Conservation (phyloP, 176 grass and related monocot species). For the Bonia amplexicaulis region DNA sequence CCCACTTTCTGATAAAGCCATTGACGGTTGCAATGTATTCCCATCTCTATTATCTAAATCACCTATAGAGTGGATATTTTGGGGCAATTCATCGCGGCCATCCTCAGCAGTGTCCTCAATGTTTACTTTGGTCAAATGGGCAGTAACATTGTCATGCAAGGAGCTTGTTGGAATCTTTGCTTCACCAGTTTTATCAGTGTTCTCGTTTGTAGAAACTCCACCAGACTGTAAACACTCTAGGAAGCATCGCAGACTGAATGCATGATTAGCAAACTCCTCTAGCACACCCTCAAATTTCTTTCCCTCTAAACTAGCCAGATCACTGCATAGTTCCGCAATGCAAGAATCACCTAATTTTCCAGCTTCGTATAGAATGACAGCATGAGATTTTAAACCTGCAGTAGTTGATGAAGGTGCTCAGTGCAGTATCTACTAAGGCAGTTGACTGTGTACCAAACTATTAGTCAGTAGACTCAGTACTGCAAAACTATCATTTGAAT, state of each 20-base stretch:
- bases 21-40: background rate
- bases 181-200: conserved; percentile 33
- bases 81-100: conserved; percentile 11
- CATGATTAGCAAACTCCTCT: conserved; percentile 95
- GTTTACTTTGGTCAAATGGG: conserved; percentile 26
- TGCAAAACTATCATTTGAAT: background rate
- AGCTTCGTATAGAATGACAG: conserved; percentile 96
- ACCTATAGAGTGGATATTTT: conserved; percentile 1
- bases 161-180: conserved; percentile 19
- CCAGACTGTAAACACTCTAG: conserved; percentile 88
- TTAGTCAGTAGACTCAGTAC: background rate
- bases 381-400: conserved; percentile 97
- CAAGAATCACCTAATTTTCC: conserved; percentile 94
- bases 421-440: background rate
- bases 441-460: conserved; percentile 8
- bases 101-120: conserved; percentile 21
- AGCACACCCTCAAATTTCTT: conserved; percentile 95
- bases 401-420: conserved; percentile 21
- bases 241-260: conserved; percentile 85
- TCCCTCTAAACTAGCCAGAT: conserved; percentile 91
- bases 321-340: conserved; percentile 78
- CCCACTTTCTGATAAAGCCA: conserved; percentile 22
- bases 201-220: conserved; percentile 44
- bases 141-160: conserved; percentile 33
- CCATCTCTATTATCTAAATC: conserved; percentile 34